Evolutionary conservation across 2,329 filamentous ascomycete genomes (phyloP).

Genomic region (Colletotrichum truncatum): DNA sequence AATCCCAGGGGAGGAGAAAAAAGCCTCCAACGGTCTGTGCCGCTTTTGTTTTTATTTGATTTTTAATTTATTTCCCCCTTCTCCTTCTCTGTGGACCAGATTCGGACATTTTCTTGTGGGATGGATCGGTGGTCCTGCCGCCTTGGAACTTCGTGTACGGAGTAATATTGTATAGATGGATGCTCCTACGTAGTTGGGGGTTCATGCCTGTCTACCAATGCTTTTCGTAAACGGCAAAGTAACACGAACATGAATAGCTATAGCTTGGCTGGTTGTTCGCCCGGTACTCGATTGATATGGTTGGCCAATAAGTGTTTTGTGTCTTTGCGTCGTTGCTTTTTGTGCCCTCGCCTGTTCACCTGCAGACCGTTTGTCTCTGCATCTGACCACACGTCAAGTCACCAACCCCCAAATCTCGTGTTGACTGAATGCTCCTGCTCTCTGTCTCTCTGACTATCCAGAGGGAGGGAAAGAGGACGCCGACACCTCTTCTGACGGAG

Average conservation of each 20-base stretch:
- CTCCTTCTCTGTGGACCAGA: not conserved
- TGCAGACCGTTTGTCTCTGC: slow-evolving; percentile 15
- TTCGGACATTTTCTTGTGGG: not conserved
- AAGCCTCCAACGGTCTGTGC: slow-evolving; percentile 19
- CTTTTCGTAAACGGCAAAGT: too few species aligned
- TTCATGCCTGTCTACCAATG: too few species aligned
- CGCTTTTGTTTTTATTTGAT: not conserved
- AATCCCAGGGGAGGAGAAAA: slow-evolving; percentile 21
- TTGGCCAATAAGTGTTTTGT: not conserved
- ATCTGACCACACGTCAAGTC: not conserved
- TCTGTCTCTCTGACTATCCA: too few species aligned
- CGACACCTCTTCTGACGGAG: slow-evolving; percentile 11
- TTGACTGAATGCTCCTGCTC: too few species aligned
- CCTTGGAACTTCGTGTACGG: too few species aligned
- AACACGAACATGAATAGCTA: too few species aligned
- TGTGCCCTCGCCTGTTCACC: not conserved
- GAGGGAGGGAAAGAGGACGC: too few species aligned
- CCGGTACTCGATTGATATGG: too few species aligned
- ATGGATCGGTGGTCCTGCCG: too few species aligned
- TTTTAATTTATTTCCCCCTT: not conserved
- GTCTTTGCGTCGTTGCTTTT: slow-evolving; percentile 9
- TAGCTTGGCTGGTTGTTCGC: too few species aligned
- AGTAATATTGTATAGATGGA: too few species aligned
- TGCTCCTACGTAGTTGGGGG: too few species aligned
- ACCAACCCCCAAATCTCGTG: not conserved